Evolutionary conservation across 1,284 basidiomycete species (phyloP), one percentile per base, ranked within the genome.

Genomic region (Anthracocystis setariae): DNA sequence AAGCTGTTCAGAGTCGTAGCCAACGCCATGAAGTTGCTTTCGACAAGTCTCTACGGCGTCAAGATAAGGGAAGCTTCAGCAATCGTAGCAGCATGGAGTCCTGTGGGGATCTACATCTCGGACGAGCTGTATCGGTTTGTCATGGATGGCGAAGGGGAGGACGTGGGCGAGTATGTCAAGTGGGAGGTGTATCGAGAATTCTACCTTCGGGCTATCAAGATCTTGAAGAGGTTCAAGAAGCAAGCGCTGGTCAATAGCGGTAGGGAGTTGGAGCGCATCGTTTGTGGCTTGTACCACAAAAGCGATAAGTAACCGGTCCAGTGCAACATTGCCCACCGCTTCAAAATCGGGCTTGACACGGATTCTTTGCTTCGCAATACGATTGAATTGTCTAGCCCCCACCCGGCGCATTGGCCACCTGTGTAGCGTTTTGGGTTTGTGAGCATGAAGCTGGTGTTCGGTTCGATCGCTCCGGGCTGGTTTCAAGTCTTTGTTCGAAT

Each of bases 401-500:
- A n/a, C n/a, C n/a, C n/a, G n/a, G n/a, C n/a, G n/a, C n/a, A n/a
- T n/a, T n/a, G n/a, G n/a, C n/a, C n/a, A n/a, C n/a, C n/a, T n/a
- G n/a, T n/a, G n/a, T n/a, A n/a, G n/a, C n/a, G n/a, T n/a, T n/a
- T n/a, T n/a, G n/a, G n/a, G n/a, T n/a, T n/a, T n/a, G n/a, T n/a
- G n/a, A n/a, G n/a, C 32, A 33, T 33, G 32, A 8, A 15, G 27
- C 15, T 27, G n/a, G 20, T n/a, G n/a, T n/a, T n/a, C n/a, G n/a
- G n/a, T n/a, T 7, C 29, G 29, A 29, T 29, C 12, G 12, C 29
- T 7, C 5, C 12, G 29, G 12, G 29, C 29, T 29, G 29, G 12
- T 5, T 7, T 49, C 47, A 49, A 21, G 37, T 49, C 35, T 24
- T 24, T 18, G 47, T 40, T 5, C 47, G 47, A 17, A 40, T 8